Base-by-base conservation (phyloP, 208 protist species). In the Crithidia acanthocephali region DNA sequence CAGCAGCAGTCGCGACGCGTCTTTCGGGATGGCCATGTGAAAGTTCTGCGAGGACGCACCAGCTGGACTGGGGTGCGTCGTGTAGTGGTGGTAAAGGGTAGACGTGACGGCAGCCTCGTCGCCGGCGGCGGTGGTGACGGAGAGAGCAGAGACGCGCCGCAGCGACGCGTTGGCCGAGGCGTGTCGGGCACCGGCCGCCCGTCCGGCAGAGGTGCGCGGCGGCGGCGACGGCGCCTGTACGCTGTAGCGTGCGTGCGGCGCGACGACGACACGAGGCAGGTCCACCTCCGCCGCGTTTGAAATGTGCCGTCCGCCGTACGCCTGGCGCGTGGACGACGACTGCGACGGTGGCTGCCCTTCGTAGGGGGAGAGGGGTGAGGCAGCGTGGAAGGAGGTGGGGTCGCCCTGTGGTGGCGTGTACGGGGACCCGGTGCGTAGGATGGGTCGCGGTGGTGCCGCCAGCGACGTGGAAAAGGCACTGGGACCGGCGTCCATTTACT, bases 1-100 rank as follows among this genome's bases (percentile, higher is more conserved):
- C 18, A 68, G 72, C 0, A 95, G 77, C 42, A 93, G 72, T 0
- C 50, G 50, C 7, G 60, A 76, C 8, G 81, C 80, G 28, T 86
- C 81, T 22, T 80, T 74, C 0, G 85, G 85, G 55, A 86, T 50
- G 16, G 65, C 25, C 51, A 76, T 63, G n/a, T 23, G 51, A 45
- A 76, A 82, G 48, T 22, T 22, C 18, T 42, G 16, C 25, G 51
- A 28, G n/a, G 37, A 18, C 2, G 69, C 56, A 0, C 40, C 52
- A 11, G 45, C 59, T 0, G 51, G 0, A 9, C 5, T 25, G 22
- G 60, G 33, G 47, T 53, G n/a, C 9, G 30, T n/a, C n/a, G n/a
- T n/a, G n/a, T n/a, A n/a, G n/a, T n/a, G n/a, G n/a, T n/a, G n/a
- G n/a, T n/a, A n/a, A n/a, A n/a, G n/a, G n/a, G n/a, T n/a, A n/a